These are phyloP conservation scores for Neoscytalidium dimidiatum DNA, from an alignment of 2,329 filamentous ascomycete genomes.

Conservation along the genomic window DNA sequence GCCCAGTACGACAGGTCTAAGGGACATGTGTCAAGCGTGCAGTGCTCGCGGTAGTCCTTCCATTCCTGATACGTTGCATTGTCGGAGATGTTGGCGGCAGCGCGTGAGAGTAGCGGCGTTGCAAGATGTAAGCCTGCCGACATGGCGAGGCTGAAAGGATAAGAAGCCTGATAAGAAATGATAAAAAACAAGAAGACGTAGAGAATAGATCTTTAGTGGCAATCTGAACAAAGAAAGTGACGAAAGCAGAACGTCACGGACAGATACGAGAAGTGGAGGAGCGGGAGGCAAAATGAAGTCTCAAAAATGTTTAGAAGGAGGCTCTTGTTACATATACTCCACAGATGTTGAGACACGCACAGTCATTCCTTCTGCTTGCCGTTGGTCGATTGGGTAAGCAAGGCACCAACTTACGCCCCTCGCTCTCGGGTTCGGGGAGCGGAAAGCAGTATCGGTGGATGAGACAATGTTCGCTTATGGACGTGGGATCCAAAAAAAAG, in stretches of 20 bases:
- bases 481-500: not conserved
- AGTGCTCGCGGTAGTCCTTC: conserved; percentile 30
- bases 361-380: not conserved
- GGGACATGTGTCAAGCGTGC: conserved; percentile 42
- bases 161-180: not conserved
- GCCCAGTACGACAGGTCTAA: conserved; percentile 44
- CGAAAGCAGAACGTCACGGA: not conserved
- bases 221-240: not conserved
- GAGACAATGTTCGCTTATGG: not conserved
- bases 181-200: not conserved
- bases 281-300: not conserved
- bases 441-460: not conserved
- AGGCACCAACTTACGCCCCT: not conserved
- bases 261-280: not conserved
- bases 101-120: conserved; percentile 1
- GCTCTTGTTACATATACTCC: not conserved
- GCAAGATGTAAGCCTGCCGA: not conserved
- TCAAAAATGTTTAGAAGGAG: not conserved
- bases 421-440: conserved; percentile 10
- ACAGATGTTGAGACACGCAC: conserved; percentile 6
- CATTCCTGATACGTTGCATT: conserved; percentile 23
- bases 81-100: not conserved
- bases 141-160: not conserved
- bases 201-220: not conserved
- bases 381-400: not conserved